A percentile compares a stretch with the other conserved stretches of the same genome.
Evolutionary conservation across 2,329 filamentous ascomycete genomes (phyloP).

Genomic region (Exophiala oligosperma): DNA sequence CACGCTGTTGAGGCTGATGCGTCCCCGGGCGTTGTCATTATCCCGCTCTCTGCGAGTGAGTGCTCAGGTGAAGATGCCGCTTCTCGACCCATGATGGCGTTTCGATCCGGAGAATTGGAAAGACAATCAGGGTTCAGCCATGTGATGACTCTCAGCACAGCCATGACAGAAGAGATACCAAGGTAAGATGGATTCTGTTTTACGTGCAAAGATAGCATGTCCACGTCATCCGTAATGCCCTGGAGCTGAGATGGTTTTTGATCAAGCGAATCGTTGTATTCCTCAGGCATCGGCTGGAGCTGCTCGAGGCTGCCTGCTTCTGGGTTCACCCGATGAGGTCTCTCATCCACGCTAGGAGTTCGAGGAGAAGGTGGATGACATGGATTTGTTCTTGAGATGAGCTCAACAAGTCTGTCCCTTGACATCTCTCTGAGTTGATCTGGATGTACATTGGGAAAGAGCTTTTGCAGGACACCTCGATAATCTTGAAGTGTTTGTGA

Average conservation of each 20-base stretch:
- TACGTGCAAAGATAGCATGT: constrained; percentile 64
- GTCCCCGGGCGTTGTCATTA: constrained; percentile 45
- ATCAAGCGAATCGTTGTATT: constrained; percentile 47
- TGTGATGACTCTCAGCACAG: constrained; percentile 69
- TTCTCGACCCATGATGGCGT: constrained; percentile 37
- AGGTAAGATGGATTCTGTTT: constrained; percentile 66
- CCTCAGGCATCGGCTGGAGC: constrained; percentile 73
- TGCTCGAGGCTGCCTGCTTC: constrained; percentile 57
- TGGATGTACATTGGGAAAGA: constrained; percentile 62
- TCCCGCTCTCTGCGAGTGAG: constrained; percentile 39
- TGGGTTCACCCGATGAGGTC: constrained; percentile 41
- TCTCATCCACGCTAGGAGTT: constrained; percentile 47
- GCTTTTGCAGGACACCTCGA: constrained; percentile 59
- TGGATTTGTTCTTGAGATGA: constrained; percentile 52
- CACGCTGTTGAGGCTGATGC: constrained; percentile 56
- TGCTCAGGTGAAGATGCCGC: constrained; percentile 38
- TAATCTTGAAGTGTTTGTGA: constrained; percentile 68
- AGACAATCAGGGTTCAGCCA: constrained; percentile 54
- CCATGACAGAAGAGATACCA: constrained; percentile 73
- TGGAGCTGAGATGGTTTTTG: constrained; percentile 53
- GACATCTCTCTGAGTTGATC: constrained; percentile 54
- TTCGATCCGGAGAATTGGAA: constrained; percentile 42
- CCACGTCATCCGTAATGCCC: constrained; percentile 69
- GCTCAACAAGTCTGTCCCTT: constrained; percentile 59
- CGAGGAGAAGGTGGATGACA: constrained; percentile 44